Base-by-base conservation (phyloP, 2,329 filamentous ascomycete genomes). In the Diaporthe sp. region DNA sequence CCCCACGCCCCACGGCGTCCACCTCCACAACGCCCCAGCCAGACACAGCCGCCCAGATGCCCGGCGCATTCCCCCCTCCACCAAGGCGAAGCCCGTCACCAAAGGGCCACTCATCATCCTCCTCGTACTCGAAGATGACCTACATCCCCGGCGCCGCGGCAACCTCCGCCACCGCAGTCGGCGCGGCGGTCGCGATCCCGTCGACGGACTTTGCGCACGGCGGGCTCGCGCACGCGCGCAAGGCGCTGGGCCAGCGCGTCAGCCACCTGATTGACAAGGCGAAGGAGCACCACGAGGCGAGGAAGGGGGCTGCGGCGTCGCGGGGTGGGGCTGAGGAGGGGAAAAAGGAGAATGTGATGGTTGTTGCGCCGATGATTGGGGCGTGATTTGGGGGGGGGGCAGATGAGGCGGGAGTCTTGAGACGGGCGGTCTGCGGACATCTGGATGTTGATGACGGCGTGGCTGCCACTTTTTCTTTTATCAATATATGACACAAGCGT, bases 231-330 rank as follows among this genome's bases (percentile, higher is more conserved):
- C 74, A 74, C n/a, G 74, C 74, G 27, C 70, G 74, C n/a, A 74
- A 72, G 68, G 72, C 71, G 15, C 32, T 75, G 37, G 74, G 73
- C 44, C 66, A 74, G 51, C 66, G 72, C 10, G n/a, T 73, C 35
- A 65, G 72, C 35, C 61, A 75, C 19, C 44, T 75, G 10, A 68
- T 74, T 15, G 71, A 74, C 35, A 74, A 35, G 71, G 74, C 74
- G 17, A 75, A 74, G 68, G 74, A 75, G 59, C 72, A 75, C 37
- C 74, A 75, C 10, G 74, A 75, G 30, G 68, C 63, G 10, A 63
- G 53, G 55, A 73, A 44, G 51, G 37, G n/a, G 22, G 27, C 74
- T 25, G 47, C 30, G 10, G 37, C n/a, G 6, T 22, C 56, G 4
- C 47, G 70, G 47, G 70, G 44, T 22, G 27, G 35, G 19, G 44